Evolutionary conservation across 257 asterid genomes (phyloP).

Genomic region (Salvia miltiorrhiza): DNA sequence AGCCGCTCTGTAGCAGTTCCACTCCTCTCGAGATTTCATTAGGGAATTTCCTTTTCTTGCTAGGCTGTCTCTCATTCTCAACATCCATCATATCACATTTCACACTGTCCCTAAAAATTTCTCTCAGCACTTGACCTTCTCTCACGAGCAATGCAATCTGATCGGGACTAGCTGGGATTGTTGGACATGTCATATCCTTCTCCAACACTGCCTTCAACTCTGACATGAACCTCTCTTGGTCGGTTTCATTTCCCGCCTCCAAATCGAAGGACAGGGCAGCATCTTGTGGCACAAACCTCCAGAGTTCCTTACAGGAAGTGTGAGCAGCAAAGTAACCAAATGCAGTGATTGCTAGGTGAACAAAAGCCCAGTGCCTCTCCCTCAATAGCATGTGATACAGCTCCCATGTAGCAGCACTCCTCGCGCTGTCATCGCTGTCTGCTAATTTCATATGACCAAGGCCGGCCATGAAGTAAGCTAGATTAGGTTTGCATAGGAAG

Average conservation of each 20-base stretch:
- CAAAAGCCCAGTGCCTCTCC: constrained; percentile 92
- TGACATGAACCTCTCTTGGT: constrained; percentile 78
- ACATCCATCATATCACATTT: constrained; percentile 61
- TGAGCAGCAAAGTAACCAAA: constrained; percentile 84
- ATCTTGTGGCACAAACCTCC: constrained; percentile 89
- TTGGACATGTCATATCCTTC: constrained; percentile 58
- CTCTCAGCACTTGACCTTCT: constrained; percentile 60
- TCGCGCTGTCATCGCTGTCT: constrained; percentile 54
- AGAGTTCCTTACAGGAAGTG: constrained; percentile 68
- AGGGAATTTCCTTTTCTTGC: constrained; percentile 78
- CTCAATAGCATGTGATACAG: constrained; percentile 69
- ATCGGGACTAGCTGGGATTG: constrained; percentile 32
- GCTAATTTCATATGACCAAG: constrained; percentile 59
- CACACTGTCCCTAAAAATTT: constrained; percentile 19
- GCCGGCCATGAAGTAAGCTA: constrained; percentile 81
- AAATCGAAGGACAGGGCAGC: constrained; percentile 87
- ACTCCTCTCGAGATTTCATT: constrained; percentile 76
- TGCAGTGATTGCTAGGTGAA: constrained; percentile 68
- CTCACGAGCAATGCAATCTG: constrained; percentile 40
- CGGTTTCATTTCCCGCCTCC: constrained; percentile 60
- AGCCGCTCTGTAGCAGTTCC: constrained; percentile 69
- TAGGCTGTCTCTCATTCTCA: constrained; percentile 47
- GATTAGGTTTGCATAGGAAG: constrained; percentile 67
- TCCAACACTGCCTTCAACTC: constrained; percentile 77
- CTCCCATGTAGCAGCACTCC: constrained; percentile 69